Evolutionary conservation across 768 basidiomycete species (phyloP), one percentile per base, ranked within the genome.

Genomic region (Pisolithus microcarpus): DNA sequence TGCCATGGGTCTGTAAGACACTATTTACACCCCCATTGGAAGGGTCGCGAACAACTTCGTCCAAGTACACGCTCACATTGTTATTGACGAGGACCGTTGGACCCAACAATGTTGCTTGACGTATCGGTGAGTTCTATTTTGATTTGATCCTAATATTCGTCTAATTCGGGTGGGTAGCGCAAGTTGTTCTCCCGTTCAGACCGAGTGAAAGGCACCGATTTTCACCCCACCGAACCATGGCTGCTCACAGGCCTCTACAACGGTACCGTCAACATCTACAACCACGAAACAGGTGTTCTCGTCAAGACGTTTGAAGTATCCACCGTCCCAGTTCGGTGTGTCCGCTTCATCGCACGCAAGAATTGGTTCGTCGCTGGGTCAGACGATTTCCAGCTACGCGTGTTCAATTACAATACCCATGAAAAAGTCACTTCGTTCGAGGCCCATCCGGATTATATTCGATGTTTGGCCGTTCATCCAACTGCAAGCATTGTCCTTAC

Each of bases 331-430:
- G 96, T 98, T 0, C 87, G 96, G 48, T 95, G 92, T 67, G 92
- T 94, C 59, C 85, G 82, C 63, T 98, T 96, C 67, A 93, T 98
- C 58, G 79, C 91, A 16, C 82, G 96, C 54, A 97, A 97, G 77
- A 95, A 95, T 75, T 99, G 96, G 96, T 96, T 91, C 66, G 79
- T 91, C 38, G 84, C 87, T 7, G 87, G 87, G 61, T 87, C 84
- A 51, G 88, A 90, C 67, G 87, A 90, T 71, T 91, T 90, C 71
- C 88, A 91, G 68, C 80, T 98, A 2, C 89, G 96, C 51, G 79
- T 94, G 53, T 98, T 92, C 85, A 98, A 98, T 68, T 95, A 97
- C 79, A 98, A 97, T 67, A 99, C 96, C 1, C 91, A 93, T 60
- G 96, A 98, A 70, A 95, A 97, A 72, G 88, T 97, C 54, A 75